Evolutionary conservation across 306 rosid genomes (phyloP), one percentile per base, ranked within the genome.

Genomic region (Inga oerstediana): DNA sequence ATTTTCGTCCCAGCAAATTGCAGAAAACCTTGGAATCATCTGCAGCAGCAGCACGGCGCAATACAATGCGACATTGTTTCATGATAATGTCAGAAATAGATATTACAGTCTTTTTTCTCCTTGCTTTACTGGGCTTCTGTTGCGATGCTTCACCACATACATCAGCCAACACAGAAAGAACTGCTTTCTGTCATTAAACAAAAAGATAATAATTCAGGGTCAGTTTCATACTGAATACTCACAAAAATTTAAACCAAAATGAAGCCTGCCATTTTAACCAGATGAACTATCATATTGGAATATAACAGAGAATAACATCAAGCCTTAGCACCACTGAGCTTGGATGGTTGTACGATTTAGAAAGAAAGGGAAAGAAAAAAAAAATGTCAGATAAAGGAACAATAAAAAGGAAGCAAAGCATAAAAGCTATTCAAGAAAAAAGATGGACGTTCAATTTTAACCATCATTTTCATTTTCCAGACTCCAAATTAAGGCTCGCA

Each of bases 1-100:
- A 85, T 84, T 94, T 97, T 90, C 94, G 91, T 64, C 97, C 99
- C 80, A 97, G 87, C 91, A 97, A 94, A 91, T 92, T 97, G 87
- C 99, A 97, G 84, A 97, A 97, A 74, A 90, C 91, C 89, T 94
- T 90, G 54, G 88, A 81, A 88, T 94, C 98, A 85, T 97, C 99
- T 30, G 91, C 97, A 64, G 94, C 88, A 72, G 98, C 98, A 20
- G 95, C 97, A 48, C 86, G 91, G 17, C 97, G 99, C 77, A 97
- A 87, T 62, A 97, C 97, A 83, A 91, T 90, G 75, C 99, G 97
- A 62, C 99, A 97, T 79, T 88, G 91, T 83, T 89, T 97, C 98
- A 94, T 92, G 68, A 97, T 84, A 65, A 91, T 86, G 84, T 97
- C 97, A 76, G 97, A 90, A 65, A 90, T 80, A 52, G 92, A 86